A percentile compares a stretch with the other conserved stretches of the same genome.
Evolutionary conservation across 1,284 basidiomycete genomes (phyloP).

Genomic region (Cutaneotrichosporon sp.): DNA sequence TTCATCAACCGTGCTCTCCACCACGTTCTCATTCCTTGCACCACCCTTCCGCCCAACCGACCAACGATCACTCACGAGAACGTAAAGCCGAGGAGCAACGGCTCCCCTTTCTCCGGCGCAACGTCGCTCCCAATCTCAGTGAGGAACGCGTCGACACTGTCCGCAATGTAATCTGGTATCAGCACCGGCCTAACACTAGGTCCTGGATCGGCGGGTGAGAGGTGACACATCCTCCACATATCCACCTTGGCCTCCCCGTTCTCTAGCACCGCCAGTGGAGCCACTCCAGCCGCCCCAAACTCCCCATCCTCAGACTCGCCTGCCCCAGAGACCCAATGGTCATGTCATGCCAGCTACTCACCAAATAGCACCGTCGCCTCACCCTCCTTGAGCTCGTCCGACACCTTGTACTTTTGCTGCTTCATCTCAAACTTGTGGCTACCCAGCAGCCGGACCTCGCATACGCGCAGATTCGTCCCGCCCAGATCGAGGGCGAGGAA

Average conservation of each 20-base stretch:
- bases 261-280: too few relatives aligned
- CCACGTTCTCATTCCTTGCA: not conserved
- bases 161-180: constrained; percentile 85
- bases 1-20: not conserved
- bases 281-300: not conserved
- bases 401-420: constrained; percentile 92
- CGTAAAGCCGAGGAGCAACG: constrained; percentile 82
- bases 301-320: not conserved
- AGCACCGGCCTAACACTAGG: not conserved
- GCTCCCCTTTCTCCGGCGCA: constrained; percentile 48
- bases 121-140: constrained; percentile 61
- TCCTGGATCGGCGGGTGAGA: not conserved
- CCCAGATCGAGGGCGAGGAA: constrained; percentile 93
- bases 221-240: not conserved
- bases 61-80: constrained; percentile 60
- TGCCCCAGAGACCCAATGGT: not conserved
- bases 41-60: too few relatives aligned
- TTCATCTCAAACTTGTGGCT: constrained; percentile 82
- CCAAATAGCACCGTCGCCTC: constrained; percentile 80
- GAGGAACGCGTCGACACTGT: constrained; percentile 90
- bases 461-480: constrained; percentile 94
- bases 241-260: too few relatives aligned
- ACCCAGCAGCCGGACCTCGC: constrained; percentile 85
- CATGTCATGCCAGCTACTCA: constrained; percentile 52
- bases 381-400: constrained; percentile 83